Conservation (phyloP, 495 filamentous ascomycete genomes). For the Neurospora intermedia region DNA sequence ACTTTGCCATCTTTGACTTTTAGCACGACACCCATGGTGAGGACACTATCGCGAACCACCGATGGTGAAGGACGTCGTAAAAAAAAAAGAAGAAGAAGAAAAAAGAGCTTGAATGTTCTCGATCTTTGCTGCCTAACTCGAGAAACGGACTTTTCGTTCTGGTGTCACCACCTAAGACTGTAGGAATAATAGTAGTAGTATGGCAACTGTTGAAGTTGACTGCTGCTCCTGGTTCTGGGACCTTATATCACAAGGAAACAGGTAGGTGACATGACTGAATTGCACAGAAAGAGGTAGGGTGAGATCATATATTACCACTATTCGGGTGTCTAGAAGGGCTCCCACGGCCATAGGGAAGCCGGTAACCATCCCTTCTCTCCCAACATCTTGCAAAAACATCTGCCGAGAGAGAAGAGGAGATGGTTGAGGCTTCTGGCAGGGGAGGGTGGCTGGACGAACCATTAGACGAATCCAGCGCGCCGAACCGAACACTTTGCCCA, state of each 20-base stretch:
- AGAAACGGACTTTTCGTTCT: neutral
- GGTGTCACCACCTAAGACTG: neutral
- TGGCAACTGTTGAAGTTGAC: constrained; percentile 26
- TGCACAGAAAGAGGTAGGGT: neutral
- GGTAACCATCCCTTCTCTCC: neutral
- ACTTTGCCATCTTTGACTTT: constrained; percentile 17
- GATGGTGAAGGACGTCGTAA: neutral
- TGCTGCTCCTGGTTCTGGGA: neutral
- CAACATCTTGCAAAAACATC: neutral
- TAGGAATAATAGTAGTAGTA: neutral
- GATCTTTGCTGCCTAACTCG: neutral
- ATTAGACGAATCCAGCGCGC: neutral
- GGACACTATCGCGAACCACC: neutral
- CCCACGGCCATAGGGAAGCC: neutral
- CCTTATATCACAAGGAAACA: constrained; percentile 4
- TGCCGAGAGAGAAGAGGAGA: neutral
- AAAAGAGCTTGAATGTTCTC: neutral
- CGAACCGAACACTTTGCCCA: neutral
- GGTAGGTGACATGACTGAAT: neutral
- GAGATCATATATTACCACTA: neutral
- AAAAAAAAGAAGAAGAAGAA: no score
- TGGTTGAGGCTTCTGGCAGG: neutral
- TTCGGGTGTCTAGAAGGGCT: neutral
- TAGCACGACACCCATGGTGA: constrained; percentile 22
- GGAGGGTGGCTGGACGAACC: neutral